Base-by-base conservation (phyloP, 208 protist genomes). In the Angomonas deanei region DNA sequence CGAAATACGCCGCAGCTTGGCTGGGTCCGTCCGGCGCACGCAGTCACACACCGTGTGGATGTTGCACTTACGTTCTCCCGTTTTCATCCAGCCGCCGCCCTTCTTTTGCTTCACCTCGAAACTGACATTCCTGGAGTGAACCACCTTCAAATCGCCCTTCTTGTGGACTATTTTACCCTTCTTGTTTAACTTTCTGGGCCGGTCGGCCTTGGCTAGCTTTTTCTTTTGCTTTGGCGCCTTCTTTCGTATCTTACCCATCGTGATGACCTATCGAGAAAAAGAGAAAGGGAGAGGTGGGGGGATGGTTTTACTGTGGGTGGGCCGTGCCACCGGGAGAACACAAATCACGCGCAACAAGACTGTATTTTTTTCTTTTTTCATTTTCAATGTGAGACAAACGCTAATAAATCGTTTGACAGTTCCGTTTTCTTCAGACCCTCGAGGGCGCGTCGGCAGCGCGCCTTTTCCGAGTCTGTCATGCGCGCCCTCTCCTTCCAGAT, bases 41-140 rank as follows among this genome's bases (percentile, higher is more conserved):
- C 91, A 96, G 74, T 96, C 76, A 64, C 91, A 96, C 17, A 93
- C 82, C 1, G 83, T 93, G 69, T 96, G 91, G 17, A 96, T 91
- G 65, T 94, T 92, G 72, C 91, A 96, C 65, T 85, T 82, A 15
- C 91, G 84, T 39, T 94, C 91, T 6, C 85, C 86, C 13, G 79
- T 83, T 48, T 71, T 78, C 5, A 93, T 61, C 79, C 81, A 94
- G 67, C 82, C 77, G 2, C 91, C 91, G 21, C 85, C 84, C 61
- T 96, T 96, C 27, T 85, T 86, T 54, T 96, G 91, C 74, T 89
- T 93, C 31, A 93, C 79, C 0, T 76, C 61, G 57, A 91, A 94
- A 63, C 83, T 84, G 17, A 93, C 87, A 66, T 92, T 82, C 32
- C 78, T 82, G 5, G 76, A 81, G 56, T 70, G 74, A n/a, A 93